Evolutionary conservation across 2,329 filamentous ascomycete genomes (phyloP).

Genomic region (Trichoderma cornu-damae): DNA sequence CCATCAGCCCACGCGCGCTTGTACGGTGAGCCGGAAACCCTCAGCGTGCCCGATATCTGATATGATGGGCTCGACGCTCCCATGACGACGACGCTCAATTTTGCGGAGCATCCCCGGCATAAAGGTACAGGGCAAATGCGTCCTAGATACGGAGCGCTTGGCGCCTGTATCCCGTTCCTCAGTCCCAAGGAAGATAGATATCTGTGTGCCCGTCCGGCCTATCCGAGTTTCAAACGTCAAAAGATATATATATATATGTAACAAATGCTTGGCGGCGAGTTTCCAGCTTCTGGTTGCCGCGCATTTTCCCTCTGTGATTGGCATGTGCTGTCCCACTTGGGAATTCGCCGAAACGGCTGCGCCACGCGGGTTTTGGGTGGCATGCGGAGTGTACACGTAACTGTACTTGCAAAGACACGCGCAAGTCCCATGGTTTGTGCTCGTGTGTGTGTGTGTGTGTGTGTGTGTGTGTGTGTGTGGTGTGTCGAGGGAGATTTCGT

Average conservation of each 20-base stretch:
- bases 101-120: slow-evolving; percentile 14
- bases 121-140: background rate
- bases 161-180: background rate
- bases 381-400: no score
- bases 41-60: slow-evolving; percentile 8
- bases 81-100: slow-evolving; percentile 15
- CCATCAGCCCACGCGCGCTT: no score
- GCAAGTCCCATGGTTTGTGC: background rate
- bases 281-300: background rate
- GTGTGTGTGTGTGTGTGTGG: no score
- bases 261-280: background rate
- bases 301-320: background rate
- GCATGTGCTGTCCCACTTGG: slow-evolving; percentile 9
- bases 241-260: background rate
- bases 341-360: slow-evolving; percentile 14
- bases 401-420: slow-evolving; percentile 1
- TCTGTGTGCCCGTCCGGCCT: background rate
- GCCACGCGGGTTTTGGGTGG: slow-evolving; percentile 1
- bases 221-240: slow-evolving; percentile 8
- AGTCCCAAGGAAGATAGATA: background rate
- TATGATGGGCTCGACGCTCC: background rate
- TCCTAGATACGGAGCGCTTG: background rate
- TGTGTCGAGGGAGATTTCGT: no score
- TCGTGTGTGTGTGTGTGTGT: no score
- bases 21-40: background rate